A percentile compares a stretch with the other conserved stretches of the same genome.
These are phyloP conservation scores for Biancaea sappan DNA, from an alignment of 306 rosid genomes.

Conservation along the genomic window DNA sequence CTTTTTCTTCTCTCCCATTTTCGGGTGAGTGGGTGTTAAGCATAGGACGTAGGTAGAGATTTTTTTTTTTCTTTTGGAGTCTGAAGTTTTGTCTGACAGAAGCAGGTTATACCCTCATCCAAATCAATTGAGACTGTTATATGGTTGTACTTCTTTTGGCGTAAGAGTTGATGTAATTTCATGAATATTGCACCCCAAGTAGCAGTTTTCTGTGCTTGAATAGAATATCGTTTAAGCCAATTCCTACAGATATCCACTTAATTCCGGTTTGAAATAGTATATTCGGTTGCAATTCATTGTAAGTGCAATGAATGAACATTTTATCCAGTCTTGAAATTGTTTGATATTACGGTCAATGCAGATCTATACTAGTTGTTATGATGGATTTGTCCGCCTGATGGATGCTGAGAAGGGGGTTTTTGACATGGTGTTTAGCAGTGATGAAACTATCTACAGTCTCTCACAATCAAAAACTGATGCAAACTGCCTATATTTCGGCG, in stretches of 20 bases:
- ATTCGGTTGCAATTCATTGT: neutral
- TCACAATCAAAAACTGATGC: constrained; percentile 57
- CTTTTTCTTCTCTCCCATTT: neutral
- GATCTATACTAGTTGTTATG: constrained; percentile 79
- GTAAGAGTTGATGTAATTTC: neutral
- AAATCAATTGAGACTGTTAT: neutral
- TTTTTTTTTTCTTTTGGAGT: neutral
- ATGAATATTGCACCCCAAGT: neutral
- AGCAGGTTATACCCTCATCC: neutral
- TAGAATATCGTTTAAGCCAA: neutral
- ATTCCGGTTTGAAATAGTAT: neutral
- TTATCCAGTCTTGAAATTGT: neutral
- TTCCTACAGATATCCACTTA: neutral
- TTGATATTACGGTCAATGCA: constrained; percentile 37
- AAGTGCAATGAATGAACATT: neutral
- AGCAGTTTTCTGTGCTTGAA: neutral
- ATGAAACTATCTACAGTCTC: constrained; percentile 52
- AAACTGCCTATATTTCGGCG: constrained; percentile 69
- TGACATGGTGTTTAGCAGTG: constrained; percentile 60
- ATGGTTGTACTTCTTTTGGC: neutral
- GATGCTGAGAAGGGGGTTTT: constrained; percentile 88
- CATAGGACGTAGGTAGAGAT: neutral
- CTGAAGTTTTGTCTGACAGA: neutral
- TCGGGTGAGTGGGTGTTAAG: neutral
- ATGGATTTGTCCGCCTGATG: constrained; percentile 73